phyloP scores from a whole-genome alignment of 192 early-diverging fungal genomes.

The Coemansia sp. region DNA sequence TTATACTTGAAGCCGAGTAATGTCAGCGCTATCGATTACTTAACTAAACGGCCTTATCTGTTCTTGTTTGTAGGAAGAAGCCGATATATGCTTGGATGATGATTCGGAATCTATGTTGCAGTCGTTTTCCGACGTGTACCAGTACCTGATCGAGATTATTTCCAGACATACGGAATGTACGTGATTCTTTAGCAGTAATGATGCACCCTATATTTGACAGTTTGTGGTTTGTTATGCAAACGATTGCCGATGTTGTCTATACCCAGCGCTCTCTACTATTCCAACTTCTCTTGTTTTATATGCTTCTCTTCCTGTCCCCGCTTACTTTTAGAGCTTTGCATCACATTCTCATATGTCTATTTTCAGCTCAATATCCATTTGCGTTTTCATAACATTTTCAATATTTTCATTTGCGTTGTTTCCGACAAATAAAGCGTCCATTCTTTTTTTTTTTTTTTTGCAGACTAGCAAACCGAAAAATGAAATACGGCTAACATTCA shows the following conservation, averaged over 20 bases:
- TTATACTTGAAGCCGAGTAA: neutral
- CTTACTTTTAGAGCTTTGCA: neutral
- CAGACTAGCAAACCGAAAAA: neutral
- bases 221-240: neutral
- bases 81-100: neutral
- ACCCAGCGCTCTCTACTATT: neutral
- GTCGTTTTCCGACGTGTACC: constrained; percentile 45
- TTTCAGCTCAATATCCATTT: neutral
- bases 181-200: constrained; percentile 13
- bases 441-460: neutral
- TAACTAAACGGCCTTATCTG: neutral
- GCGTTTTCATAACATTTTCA: neutral
- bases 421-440: neutral
- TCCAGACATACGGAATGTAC: constrained; percentile 51
- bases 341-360: neutral
- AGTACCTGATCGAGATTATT: constrained; percentile 46
- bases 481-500: neutral
- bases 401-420: neutral
- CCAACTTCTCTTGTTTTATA: neutral
- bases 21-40: neutral
- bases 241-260: neutral
- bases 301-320: neutral
- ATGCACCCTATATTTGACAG: neutral
- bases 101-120: constrained; percentile 21
- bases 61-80: constrained; percentile 26